Percentiles rank a stretch among this genome's conserved stretches.
phyloP scores from a whole-genome alignment of 1,139 yeast genomes.

The Trichomonascaceae sp. region DNA sequence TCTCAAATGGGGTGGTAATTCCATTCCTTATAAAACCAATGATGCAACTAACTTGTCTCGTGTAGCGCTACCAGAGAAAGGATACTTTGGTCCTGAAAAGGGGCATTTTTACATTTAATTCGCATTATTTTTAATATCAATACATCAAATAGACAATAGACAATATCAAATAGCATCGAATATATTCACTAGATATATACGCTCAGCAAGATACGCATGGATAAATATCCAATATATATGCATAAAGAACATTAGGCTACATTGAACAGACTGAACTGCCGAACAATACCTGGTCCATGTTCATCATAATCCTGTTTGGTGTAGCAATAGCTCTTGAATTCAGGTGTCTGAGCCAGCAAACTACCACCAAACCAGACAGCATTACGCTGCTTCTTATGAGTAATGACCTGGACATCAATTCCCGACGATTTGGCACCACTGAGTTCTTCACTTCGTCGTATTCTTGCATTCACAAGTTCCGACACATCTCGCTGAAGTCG shows the following conservation, averaged over 20 bases:
- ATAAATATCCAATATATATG: not conserved
- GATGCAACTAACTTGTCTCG: conserved; percentile 40
- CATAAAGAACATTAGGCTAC: conserved; percentile 50
- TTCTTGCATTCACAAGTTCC: conserved; percentile 80
- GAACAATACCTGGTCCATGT: conserved; percentile 93
- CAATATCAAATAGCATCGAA: not conserved
- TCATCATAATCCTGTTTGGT: conserved; percentile 97
- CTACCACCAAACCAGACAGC: conserved; percentile 99
- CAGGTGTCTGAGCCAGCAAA: conserved; percentile 91
- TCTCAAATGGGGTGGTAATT: conserved; percentile 59
- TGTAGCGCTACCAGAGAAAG: conserved; percentile 33
- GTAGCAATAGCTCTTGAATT: conserved; percentile 92
- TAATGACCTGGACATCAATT: conserved; percentile 92
- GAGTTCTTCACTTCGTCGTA: conserved; percentile 68
- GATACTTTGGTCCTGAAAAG: conserved; percentile 42
- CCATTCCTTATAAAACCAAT: conserved; percentile 38
- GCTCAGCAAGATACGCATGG: not conserved
- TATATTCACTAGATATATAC: not conserved
- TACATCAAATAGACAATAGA: not conserved
- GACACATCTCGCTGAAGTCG: conserved; percentile 94
- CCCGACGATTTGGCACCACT: conserved; percentile 84
- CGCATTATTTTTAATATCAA: too few species aligned
- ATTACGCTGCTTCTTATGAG: conserved; percentile 94
- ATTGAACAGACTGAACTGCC: conserved; percentile 90
- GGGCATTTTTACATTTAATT: conserved; percentile 8